These are phyloP conservation scores for Apiospora malaysiana DNA, from an alignment of 2,329 filamentous ascomycete genomes.

Conservation along the genomic window DNA sequence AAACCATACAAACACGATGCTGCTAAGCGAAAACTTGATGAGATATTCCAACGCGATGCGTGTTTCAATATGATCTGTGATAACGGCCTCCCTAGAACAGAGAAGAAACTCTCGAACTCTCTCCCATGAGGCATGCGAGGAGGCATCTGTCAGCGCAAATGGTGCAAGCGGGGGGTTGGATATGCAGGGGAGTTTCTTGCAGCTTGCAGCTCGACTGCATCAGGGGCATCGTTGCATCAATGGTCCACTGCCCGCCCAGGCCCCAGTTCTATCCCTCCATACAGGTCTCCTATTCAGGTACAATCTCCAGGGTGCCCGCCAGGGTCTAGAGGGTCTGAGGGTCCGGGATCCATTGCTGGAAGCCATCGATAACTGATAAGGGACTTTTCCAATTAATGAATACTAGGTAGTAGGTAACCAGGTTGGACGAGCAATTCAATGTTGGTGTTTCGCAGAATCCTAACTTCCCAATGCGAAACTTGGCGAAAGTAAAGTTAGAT, in stretches of 20 bases:
- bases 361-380: slow-evolving; percentile 8
- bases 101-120: background rate
- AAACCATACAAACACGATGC: background rate
- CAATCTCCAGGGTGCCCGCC: background rate
- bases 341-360: background rate
- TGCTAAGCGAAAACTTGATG: background rate
- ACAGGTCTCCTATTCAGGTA: background rate
- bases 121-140: no score
- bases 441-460: background rate
- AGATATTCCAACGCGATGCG: background rate
- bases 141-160: slow-evolving; percentile 1
- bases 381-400: background rate
- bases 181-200: slow-evolving; percentile 10
- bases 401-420: no score
- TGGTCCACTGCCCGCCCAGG: background rate
- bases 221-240: background rate
- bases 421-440: background rate
- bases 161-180: background rate
- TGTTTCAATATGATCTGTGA: slow-evolving; percentile 2
- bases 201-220: background rate
- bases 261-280: background rate
- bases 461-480: background rate
- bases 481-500: no score
- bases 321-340: background rate
- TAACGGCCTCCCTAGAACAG: background rate